Percentiles rank a stretch among this genome's conserved stretches.
Evolutionary conservation across 2,329 filamentous ascomycete species (phyloP).

Genomic region (Phyllosticta citribraziliensis): DNA sequence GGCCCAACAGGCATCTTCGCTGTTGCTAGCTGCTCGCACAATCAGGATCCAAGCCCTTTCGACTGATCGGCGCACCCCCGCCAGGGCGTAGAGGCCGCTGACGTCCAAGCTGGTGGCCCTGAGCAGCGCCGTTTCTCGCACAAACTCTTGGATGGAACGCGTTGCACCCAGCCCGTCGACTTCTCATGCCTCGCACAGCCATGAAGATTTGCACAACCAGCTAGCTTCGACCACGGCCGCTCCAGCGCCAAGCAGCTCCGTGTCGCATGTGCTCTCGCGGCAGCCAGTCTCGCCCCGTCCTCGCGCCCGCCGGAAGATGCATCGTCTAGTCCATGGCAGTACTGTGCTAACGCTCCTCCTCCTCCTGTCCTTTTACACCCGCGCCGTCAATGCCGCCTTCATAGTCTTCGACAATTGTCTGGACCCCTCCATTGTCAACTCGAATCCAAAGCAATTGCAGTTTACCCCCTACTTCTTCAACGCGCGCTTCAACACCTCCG

Average conservation of each 20-base stretch:
- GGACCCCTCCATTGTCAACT: slow-evolving; percentile 46
- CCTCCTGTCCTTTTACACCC: neutral
- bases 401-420: slow-evolving; percentile 83
- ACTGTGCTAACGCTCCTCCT: neutral
- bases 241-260: slow-evolving; percentile 1
- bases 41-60: neutral
- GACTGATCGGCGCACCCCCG: slow-evolving; percentile 7
- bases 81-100: neutral
- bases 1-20: slow-evolving; percentile 6
- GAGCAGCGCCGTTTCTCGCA: slow-evolving; percentile 1
- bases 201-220: neutral
- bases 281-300: neutral
- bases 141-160: slow-evolving; percentile 8
- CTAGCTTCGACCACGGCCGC: slow-evolving; percentile 1
- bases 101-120: neutral
- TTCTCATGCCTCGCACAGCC: neutral
- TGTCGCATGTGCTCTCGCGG: neutral
- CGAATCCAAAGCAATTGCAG: slow-evolving; percentile 57
- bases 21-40: slow-evolving; percentile 2
- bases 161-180: neutral
- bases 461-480: slow-evolving; percentile 68
- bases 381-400: slow-evolving; percentile 38
- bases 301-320: slow-evolving; percentile 6
- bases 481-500: slow-evolving; percentile 58
- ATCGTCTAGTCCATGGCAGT: neutral